Evolutionary conservation across 345 rosid species (phyloP).

Genomic region (Sonneratia alba): DNA sequence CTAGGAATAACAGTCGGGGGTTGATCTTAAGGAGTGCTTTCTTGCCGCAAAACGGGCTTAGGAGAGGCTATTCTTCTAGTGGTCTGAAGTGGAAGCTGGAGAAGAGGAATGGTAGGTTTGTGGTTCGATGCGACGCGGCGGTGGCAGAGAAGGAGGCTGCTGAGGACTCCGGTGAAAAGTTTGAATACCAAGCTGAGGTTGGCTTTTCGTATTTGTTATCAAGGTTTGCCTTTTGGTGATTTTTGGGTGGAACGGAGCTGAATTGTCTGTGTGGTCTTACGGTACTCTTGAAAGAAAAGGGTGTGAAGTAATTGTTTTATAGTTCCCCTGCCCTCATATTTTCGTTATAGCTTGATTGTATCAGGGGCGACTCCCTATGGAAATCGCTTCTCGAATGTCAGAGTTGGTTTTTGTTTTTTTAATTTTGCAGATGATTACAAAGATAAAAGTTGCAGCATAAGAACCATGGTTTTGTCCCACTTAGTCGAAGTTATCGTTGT

Average conservation of each 20-base stretch:
- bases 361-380: too few relatives aligned
- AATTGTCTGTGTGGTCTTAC: background rate
- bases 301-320: background rate
- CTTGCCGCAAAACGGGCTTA: constrained; percentile 33
- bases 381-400: too few relatives aligned
- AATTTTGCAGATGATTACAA: too few relatives aligned
- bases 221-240: background rate
- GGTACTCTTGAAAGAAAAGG: background rate
- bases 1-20: constrained; percentile 22
- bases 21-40: constrained; percentile 32
- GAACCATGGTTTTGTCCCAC: too few relatives aligned
- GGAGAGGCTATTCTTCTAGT: constrained; percentile 33
- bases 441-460: too few relatives aligned
- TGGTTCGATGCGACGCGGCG: constrained; percentile 57
- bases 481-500: background rate
- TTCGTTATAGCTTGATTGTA: too few relatives aligned
- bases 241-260: background rate
- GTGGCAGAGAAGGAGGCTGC: constrained; percentile 84
- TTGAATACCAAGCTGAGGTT: constrained; percentile 98
- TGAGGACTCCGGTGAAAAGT: constrained; percentile 77
- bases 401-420: too few relatives aligned
- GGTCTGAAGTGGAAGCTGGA: constrained; percentile 54
- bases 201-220: constrained; percentile 13
- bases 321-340: too few relatives aligned
- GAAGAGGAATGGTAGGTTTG: constrained; percentile 35